phyloP scores from a whole-genome alignment of 2,329 filamentous ascomycete species.

The Bipolaris bicolor region DNA sequence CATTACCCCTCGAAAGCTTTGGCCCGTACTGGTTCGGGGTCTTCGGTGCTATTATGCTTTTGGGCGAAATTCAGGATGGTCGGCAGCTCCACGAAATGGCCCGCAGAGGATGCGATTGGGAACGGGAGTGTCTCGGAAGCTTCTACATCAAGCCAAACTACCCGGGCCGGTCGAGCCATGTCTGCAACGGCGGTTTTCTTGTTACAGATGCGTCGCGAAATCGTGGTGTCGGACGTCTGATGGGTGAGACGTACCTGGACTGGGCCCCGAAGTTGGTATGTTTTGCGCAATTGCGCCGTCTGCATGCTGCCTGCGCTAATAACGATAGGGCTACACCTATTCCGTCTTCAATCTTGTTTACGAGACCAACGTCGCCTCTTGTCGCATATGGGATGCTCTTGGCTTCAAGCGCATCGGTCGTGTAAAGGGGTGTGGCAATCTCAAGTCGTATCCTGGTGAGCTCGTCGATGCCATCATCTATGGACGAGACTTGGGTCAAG shows the following conservation, averaged over 20 bases:
- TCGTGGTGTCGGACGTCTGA: conserved; percentile 57
- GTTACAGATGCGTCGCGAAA: conserved; percentile 57
- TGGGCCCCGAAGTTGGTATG: conserved; percentile 59
- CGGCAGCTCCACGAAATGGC: conserved; percentile 58
- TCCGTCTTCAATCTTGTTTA: conserved; percentile 95
- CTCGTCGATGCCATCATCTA: conserved; percentile 60
- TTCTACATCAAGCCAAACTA: conserved; percentile 97
- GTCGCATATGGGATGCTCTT: conserved; percentile 88
- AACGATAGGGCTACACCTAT: conserved; percentile 76
- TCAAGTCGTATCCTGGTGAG: conserved; percentile 55
- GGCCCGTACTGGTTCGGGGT: conserved; percentile 89
- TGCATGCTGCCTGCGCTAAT: conserved; percentile 11
- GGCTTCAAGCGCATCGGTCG: conserved; percentile 92
- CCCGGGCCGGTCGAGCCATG: conserved; percentile 85
- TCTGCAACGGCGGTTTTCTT: conserved; percentile 70
- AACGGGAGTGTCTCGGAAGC: conserved; percentile 80
- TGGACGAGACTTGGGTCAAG: conserved; percentile 66
- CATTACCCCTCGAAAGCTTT: conserved; percentile 76
- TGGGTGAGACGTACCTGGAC: conserved; percentile 60
- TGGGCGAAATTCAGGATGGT: conserved; percentile 69
- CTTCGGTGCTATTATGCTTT: conserved; percentile 85
- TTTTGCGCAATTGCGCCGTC: too few relatives aligned
- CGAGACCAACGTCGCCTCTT: conserved; percentile 89
- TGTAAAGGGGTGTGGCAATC: conserved; percentile 63
- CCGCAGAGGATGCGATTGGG: conserved; percentile 68